Conservation (phyloP, 768 basidiomycete genomes). For the Serendipita indica region DNA sequence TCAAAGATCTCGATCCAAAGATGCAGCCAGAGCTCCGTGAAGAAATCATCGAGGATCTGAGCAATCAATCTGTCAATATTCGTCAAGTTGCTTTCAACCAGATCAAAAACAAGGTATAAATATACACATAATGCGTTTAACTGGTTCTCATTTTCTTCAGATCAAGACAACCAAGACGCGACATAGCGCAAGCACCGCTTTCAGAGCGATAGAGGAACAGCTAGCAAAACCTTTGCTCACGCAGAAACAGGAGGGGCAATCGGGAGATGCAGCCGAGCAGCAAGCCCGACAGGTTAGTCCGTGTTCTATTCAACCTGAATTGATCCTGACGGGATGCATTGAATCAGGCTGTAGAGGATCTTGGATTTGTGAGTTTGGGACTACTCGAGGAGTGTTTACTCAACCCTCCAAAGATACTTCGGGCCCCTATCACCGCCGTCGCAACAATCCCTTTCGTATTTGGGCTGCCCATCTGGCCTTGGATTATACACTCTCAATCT, state of each 20-base stretch:
- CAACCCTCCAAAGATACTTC: not conserved
- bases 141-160: not conserved
- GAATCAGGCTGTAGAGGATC: not conserved
- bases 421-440: not conserved
- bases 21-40: slow-evolving; percentile 1
- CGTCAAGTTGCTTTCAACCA: slow-evolving; percentile 2
- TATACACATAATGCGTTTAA: not conserved
- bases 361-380: not conserved
- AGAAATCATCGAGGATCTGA: slow-evolving; percentile 2
- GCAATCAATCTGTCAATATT: slow-evolving; percentile 1
- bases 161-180: slow-evolving; percentile 3
- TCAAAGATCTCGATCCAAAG: not conserved
- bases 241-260: not conserved
- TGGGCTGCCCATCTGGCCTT: slow-evolving; percentile 7
- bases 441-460: slow-evolving; percentile 8
- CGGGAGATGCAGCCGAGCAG: slow-evolving; percentile 1
- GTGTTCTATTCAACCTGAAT: too few species aligned
- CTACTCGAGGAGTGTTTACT: not conserved
- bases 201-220: not conserved
- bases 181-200: not conserved
- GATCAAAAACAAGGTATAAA: not conserved
- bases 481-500: not conserved
- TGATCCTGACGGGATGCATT: not conserved
- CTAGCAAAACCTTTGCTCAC: slow-evolving; percentile 1
- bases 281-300: not conserved